Evolutionary conservation across 768 basidiomycete species (phyloP).

Genomic region (Termitomyces sp.): DNA sequence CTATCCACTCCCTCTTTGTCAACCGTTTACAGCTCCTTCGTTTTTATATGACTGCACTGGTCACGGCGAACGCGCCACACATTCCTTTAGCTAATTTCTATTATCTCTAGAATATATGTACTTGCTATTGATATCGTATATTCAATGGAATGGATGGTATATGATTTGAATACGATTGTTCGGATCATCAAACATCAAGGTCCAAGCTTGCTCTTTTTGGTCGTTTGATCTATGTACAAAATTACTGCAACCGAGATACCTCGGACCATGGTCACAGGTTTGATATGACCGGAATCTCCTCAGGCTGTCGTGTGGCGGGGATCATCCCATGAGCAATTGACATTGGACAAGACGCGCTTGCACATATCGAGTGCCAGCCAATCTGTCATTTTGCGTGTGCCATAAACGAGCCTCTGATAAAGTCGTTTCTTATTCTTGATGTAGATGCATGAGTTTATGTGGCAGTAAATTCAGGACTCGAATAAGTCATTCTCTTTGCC

Average conservation of each 20-base stretch:
- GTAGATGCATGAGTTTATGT: not conserved
- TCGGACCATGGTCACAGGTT: not conserved
- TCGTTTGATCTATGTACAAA: not conserved
- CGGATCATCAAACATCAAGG: not conserved
- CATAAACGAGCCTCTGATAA: not conserved
- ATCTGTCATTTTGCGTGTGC: not conserved
- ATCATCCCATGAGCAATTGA: not conserved
- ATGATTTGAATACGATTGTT: not conserved
- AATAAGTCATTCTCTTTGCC: too few relatives aligned
- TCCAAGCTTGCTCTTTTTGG: not conserved
- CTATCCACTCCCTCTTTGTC: not conserved
- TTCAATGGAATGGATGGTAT: not conserved
- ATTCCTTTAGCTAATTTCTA: not conserved
- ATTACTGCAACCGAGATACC: not conserved
- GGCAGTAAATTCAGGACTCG: not conserved
- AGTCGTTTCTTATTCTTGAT: not conserved
- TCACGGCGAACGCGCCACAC: not conserved
- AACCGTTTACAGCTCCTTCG: not conserved
- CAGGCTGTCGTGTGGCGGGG: not conserved
- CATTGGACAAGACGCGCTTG: not conserved
- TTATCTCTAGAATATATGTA: not conserved
- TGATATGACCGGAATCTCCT: not conserved
- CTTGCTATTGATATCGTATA: not conserved
- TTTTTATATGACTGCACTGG: not conserved
- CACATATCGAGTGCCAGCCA: not conserved